These are phyloP conservation scores for Sodiomyces alkalinus DNA, from an alignment of 2,329 filamentous ascomycete genomes.

Conservation along the genomic window DNA sequence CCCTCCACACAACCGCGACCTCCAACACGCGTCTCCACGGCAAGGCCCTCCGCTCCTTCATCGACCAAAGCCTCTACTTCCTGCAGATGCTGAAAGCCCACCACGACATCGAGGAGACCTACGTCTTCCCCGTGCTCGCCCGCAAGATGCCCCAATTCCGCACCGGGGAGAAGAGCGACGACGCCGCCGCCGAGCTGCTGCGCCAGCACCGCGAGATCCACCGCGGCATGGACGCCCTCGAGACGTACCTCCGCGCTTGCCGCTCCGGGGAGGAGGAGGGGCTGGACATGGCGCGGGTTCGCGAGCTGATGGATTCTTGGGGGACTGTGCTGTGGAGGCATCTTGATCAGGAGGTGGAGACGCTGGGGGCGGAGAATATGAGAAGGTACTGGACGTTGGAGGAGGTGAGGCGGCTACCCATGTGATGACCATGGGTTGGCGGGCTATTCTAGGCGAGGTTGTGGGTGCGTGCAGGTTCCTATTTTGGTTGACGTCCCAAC, in stretches of 20 bases:
- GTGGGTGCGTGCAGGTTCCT: no score
- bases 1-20: slow-evolving; percentile 51
- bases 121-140: slow-evolving; percentile 68
- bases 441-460: no score
- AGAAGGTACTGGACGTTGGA: slow-evolving; percentile 62
- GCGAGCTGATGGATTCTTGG: slow-evolving; percentile 61
- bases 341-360: slow-evolving; percentile 69
- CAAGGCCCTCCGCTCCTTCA: slow-evolving; percentile 54
- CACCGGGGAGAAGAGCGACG: slow-evolving; percentile 12
- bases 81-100: slow-evolving; percentile 56
- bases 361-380: slow-evolving; percentile 78
- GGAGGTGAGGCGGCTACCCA: slow-evolving; percentile 57
- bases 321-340: slow-evolving; percentile 67
- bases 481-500: no score
- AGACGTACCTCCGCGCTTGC: slow-evolving; percentile 50
- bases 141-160: slow-evolving; percentile 66
- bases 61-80: slow-evolving; percentile 55
- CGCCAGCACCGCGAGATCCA: slow-evolving; percentile 71
- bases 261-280: slow-evolving; percentile 44
- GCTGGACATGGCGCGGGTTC: slow-evolving; percentile 44
- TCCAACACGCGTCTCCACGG: slow-evolving; percentile 40
- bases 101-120: slow-evolving; percentile 69
- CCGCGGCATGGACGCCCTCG: slow-evolving; percentile 51
- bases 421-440: slow-evolving; percentile 32
- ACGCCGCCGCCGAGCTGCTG: slow-evolving; percentile 52